Conservation (phyloP, 352 stramenopile species). For the Globisporangium perplexum region DNA sequence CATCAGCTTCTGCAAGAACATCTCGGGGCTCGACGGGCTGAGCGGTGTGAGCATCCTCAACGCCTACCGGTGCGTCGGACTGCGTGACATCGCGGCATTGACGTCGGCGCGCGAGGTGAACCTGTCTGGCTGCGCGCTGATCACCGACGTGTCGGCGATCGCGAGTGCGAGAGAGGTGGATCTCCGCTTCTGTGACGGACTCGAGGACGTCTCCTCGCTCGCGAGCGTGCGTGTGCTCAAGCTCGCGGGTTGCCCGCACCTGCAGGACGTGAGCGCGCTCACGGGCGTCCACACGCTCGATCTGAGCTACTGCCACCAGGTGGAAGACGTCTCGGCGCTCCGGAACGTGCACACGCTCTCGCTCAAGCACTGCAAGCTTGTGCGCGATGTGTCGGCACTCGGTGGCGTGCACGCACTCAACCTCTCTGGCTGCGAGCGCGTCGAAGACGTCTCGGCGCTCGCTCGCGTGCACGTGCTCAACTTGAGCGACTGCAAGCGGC, state of each 20-base stretch:
- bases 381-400: constrained; percentile 44
- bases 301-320: constrained; percentile 53
- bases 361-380: constrained; percentile 46
- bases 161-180: constrained; percentile 34
- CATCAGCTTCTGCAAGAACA: constrained; percentile 64
- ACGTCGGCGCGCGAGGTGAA: constrained; percentile 27
- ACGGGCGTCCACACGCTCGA: constrained; percentile 45
- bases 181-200: constrained; percentile 59
- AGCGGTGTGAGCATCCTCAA: constrained; percentile 23
- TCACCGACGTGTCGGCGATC: constrained; percentile 41
- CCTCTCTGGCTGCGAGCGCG: constrained; percentile 40
- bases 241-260: constrained; percentile 42
- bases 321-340: constrained; percentile 46
- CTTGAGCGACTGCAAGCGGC: constrained; percentile 51
- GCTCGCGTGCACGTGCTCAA: constrained; percentile 41
- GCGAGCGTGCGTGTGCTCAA: constrained; percentile 37
- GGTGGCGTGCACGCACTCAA: constrained; percentile 43
- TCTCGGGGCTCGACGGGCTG: constrained; percentile 26
- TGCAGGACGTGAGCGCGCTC: constrained; percentile 44
- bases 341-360: constrained; percentile 48
- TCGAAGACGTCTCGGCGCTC: constrained; percentile 42
- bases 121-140: constrained; percentile 44
- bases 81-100: constrained; percentile 39
- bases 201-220: constrained; percentile 42
- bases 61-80: constrained; percentile 49